Evolutionary conservation across 2,329 filamentous ascomycete genomes (phyloP), one percentile per base, ranked within the genome.

Genomic region (Aspergillus neotritici): DNA sequence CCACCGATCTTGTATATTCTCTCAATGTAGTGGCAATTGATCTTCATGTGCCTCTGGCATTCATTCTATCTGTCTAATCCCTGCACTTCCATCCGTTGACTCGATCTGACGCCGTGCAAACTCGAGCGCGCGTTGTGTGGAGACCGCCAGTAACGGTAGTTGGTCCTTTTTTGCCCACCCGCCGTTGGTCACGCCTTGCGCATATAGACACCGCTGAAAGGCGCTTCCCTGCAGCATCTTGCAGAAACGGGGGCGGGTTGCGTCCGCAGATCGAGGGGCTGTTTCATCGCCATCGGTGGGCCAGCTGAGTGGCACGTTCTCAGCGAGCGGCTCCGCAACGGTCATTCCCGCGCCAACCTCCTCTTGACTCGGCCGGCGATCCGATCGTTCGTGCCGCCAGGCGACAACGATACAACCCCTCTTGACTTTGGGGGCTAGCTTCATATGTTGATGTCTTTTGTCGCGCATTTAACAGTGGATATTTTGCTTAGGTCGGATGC

Each of bases 341-440:
- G 45, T 47, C 48, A 44, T 51, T 54, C 38, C 48, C 48, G 35
- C 33, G 40, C 43, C 44, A 48, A 47, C 29, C 31, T 45, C 28
- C 46, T 52, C 43, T 55, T 39, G 25, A 55, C 53, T 34, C 36
- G 41, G 41, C 51, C 48, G 49, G 54, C 51, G 50, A 57, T 50
- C 48, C 37, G 48, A 47, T 46, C 46, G 42, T 31, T 46, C 33
- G 37, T 32, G 31, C 14, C 37, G 34, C 39, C 16, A 16, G 25
- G 31, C 29, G 29, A 34, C 37, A n/a, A n/a, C n/a, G n/a, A n/a
- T n/a, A 29, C 15, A 29, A 21, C 35, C 42, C 29, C 13, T 25
- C 37, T 44, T 32, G 14, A 16, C 12, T 32, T 33, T 12, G 30
- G 33, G 14, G 7, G 40, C 13, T n/a, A n/a, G n/a, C n/a, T 28